phyloP scores from a whole-genome alignment of 2,329 filamentous ascomycete species.

The Immersiporthe knoxdaviesiana region DNA sequence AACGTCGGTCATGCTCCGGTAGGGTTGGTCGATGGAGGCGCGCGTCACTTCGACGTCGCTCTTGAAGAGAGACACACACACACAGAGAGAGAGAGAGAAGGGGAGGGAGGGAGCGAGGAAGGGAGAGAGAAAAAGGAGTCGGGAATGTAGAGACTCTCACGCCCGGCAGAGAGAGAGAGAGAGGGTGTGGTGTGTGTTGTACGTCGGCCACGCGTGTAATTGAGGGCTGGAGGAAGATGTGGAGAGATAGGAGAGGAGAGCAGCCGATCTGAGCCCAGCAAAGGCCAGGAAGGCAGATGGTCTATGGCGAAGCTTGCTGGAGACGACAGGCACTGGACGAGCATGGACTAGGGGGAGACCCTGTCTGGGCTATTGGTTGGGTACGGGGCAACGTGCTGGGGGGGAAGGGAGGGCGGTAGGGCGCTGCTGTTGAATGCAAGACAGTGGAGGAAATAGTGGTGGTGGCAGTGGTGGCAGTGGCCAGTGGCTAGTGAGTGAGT shows the following conservation, averaged over 20 bases:
- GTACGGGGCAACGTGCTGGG: constrained; percentile 31
- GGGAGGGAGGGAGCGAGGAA: too few relatives aligned
- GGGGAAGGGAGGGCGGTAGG: neutral
- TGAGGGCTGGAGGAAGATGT: constrained; percentile 8
- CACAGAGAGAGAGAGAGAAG: neutral
- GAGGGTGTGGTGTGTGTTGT: neutral
- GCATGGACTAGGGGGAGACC: neutral
- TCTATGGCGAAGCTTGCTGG: constrained; percentile 3
- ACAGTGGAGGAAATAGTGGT: constrained; percentile 30
- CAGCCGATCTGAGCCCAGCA: constrained; percentile 6
- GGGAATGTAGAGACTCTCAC: neutral
- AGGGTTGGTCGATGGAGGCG: neutral
- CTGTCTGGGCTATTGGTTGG: constrained; percentile 1
- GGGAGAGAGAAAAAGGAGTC: neutral
- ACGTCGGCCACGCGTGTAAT: constrained; percentile 3
- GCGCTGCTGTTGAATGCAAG: neutral
- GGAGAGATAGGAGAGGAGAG: constrained; percentile 16
- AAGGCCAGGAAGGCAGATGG: constrained; percentile 11
- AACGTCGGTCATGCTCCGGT: constrained; percentile 27
- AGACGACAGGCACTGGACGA: neutral
- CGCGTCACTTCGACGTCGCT: neutral
- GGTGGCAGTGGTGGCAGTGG: neutral
- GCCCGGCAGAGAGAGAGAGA: neutral
- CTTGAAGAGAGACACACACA: neutral
- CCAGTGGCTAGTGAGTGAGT: neutral